Evolutionary conservation across 2,329 filamentous ascomycete genomes (phyloP), one percentile per base, ranked within the genome.

Genomic region (Elsinoe australis): DNA sequence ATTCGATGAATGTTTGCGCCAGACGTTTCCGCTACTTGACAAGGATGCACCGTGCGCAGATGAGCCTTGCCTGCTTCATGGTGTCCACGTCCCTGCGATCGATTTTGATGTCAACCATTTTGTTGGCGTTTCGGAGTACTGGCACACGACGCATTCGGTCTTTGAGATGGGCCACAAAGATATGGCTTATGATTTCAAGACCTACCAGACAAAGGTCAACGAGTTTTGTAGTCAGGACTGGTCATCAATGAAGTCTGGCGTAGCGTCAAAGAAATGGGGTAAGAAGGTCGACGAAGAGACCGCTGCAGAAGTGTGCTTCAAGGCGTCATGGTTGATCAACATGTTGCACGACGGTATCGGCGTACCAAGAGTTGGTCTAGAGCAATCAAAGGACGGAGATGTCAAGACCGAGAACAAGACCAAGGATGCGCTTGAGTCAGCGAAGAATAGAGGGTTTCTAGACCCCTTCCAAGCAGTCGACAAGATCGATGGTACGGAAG

Each of bases 41-140:
- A 95, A 95, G 67, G 87, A 96, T 61, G 80, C 82, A 47, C 80
- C 85, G 1, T 98, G 92, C 61, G 69, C 78, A 3, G 84, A 95
- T 59, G 68, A 82, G 19, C 92, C 94, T 0, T 98, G 92, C 64
- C 71, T 98, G 26, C 73, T 98, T 31, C 87, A 95, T 57, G 89
- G 92, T 1, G 81, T 90, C 54, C 88, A 96, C 61, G 88, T 92
- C 1, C 92, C 92, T 1, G 86, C 87, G 3, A 95, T 98, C 54
- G 92, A 98, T 63, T 98, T 96, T 60, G 83, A 92, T 53, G 82
- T 96, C 28, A 98, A 98, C 59, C 94, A 95, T 64, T 98, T 98
- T 59, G 83, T 98, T 21, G 92, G 92, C 8, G 90, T 98, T 3
- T 96, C 90, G 1, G 92, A 98, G 62, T 98, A 94, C 67, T 98